Conservation (phyloP, 805 yeast species). For the Wickerhamiella kurtzmanii region DNA sequence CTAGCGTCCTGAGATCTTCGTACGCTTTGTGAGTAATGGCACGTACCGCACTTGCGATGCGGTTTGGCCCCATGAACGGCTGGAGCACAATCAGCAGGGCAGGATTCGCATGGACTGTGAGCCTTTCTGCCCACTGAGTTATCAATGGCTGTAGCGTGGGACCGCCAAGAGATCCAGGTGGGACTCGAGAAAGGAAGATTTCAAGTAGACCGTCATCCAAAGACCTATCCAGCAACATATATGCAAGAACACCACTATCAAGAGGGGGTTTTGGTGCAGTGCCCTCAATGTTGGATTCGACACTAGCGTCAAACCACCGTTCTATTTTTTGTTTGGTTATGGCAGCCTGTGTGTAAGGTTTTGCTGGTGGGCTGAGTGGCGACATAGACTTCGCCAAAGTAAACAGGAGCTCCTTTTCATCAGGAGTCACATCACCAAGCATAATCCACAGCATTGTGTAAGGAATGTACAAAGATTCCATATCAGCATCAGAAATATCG, state of each 20-base stretch:
- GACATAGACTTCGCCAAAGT: slow-evolving; percentile 1
- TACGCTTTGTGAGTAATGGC: not conserved
- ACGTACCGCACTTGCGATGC: not conserved
- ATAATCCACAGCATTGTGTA: slow-evolving; percentile 36
- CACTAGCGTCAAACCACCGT: not conserved
- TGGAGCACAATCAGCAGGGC: not conserved
- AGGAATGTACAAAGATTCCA: slow-evolving; percentile 65
- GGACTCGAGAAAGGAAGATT: slow-evolving; percentile 39
- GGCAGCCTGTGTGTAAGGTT: slow-evolving; percentile 6
- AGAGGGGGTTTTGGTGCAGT: not conserved
- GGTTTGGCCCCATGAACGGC: not conserved
- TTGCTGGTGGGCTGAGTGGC: not conserved
- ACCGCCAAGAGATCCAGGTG: slow-evolving; percentile 32
- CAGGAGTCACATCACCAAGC: not conserved
- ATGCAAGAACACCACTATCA: not conserved
- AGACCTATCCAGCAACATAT: not conserved
- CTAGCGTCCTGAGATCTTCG: slow-evolving; percentile 26
- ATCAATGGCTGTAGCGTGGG: not conserved
- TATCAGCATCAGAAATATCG: slow-evolving; percentile 76
- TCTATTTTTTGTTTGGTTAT: not conserved
- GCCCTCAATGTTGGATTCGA: not conserved
- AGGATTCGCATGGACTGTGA: not conserved
- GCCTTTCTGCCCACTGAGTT: not conserved
- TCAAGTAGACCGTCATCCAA: slow-evolving; percentile 24
- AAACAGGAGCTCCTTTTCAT: slow-evolving; percentile 2